phyloP scores from a whole-genome alignment of 2,329 filamentous ascomycete genomes.

The Aureobasidium vineae region DNA sequence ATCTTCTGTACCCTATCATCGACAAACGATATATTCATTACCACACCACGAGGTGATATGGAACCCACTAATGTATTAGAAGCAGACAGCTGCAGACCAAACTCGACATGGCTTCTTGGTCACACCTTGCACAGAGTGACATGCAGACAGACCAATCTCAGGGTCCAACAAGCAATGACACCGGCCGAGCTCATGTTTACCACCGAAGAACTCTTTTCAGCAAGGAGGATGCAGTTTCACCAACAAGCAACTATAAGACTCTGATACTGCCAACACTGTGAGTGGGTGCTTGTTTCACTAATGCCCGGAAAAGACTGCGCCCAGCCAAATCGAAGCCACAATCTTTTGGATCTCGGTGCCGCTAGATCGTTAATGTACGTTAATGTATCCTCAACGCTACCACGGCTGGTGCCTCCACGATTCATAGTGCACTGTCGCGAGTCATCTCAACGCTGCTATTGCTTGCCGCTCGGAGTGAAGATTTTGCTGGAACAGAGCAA shows the following conservation, averaged over 20 bases:
- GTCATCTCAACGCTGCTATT: neutral
- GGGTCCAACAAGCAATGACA: neutral
- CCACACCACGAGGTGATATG: neutral
- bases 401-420: conserved; percentile 1
- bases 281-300: neutral
- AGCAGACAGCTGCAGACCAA: neutral
- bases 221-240: conserved; percentile 3
- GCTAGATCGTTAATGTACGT: conserved; percentile 4
- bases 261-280: neutral
- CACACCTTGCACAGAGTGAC: neutral
- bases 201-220: neutral
- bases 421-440: conserved; percentile 1
- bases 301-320: neutral
- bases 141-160: neutral
- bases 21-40: neutral
- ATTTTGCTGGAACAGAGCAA: neutral
- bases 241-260: conserved; percentile 9
- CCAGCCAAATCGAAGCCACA: neutral
- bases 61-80: neutral
- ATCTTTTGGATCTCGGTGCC: conserved; percentile 1
- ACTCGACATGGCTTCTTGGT: neutral
- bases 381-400: conserved; percentile 9
- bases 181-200: neutral
- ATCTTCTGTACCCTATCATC: neutral
- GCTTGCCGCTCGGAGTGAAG: neutral